Conservation (phyloP, 495 filamentous ascomycete genomes). For the Tuber umbilicatum region DNA sequence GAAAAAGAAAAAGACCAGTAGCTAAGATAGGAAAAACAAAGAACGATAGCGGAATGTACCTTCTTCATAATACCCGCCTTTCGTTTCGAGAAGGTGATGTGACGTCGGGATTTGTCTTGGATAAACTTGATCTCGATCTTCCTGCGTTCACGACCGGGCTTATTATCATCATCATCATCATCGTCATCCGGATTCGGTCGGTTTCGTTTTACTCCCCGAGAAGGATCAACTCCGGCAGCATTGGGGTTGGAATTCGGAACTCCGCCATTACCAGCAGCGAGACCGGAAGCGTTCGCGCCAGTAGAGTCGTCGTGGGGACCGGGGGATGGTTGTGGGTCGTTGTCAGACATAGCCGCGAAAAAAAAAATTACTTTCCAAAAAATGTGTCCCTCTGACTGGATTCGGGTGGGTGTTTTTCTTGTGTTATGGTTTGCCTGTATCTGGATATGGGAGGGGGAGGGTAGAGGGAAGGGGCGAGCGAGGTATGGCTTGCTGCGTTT, state of each 20-base stretch:
- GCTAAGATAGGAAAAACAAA: constrained; percentile 2
- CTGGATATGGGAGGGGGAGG: constrained; percentile 41
- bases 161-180: constrained; percentile 97
- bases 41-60: constrained; percentile 52
- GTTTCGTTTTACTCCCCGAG: constrained; percentile 81
- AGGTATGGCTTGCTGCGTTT: constrained; percentile 40
- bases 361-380: constrained; percentile 38
- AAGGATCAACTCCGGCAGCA: constrained; percentile 50
- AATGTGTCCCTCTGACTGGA: constrained; percentile 39
- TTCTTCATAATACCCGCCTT: constrained; percentile 99
- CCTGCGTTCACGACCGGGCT: constrained; percentile 93
- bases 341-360: constrained; percentile 42
- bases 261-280: constrained; percentile 54
- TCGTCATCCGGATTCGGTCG: constrained; percentile 76
- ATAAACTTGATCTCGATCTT: constrained; percentile 99
- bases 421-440: constrained; percentile 42
- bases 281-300: constrained; percentile 49
- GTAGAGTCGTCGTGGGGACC: constrained; percentile 47
- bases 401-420: constrained; percentile 40
- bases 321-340: constrained; percentile 43
- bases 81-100: constrained; percentile 99
- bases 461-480: constrained; percentile 41
- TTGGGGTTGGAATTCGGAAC: constrained; percentile 57
- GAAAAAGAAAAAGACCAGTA: constrained; percentile 5
- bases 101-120: constrained; percentile 97